Percentiles rank a stretch among this genome's conserved stretches.
Evolutionary conservation across 1,139 yeast genomes (phyloP).

Genomic region (Diutina neorugosa): DNA sequence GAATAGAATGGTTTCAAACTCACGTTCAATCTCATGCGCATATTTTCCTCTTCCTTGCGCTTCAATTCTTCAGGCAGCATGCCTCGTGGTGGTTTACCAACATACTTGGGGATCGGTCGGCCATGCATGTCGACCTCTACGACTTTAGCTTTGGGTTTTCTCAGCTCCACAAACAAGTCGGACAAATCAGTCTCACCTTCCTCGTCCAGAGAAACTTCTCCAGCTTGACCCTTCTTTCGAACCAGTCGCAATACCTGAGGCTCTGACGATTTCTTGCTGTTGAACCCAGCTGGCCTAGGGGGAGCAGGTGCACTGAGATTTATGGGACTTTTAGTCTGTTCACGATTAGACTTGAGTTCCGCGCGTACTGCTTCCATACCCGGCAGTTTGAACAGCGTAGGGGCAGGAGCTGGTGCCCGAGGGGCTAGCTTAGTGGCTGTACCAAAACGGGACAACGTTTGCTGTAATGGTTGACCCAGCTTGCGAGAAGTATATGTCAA

Average conservation of each 20-base stretch:
- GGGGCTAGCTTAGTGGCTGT: constrained; percentile 21
- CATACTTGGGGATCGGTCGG: constrained; percentile 15
- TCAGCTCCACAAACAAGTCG: constrained; percentile 29
- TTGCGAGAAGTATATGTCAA: background rate
- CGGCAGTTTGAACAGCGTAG: constrained; percentile 17
- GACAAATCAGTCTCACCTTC: constrained; percentile 27
- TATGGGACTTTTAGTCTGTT: constrained; percentile 12
- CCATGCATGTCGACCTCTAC: constrained; percentile 29
- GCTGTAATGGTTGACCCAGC: background rate
- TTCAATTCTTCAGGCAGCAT: constrained; percentile 16
- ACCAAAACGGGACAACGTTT: constrained; percentile 1
- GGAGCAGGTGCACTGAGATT: constrained; percentile 44
- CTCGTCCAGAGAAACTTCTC: constrained; percentile 24
- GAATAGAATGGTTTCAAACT: constrained; percentile 67
- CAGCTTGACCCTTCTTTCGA: constrained; percentile 16
- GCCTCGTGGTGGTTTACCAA: background rate
- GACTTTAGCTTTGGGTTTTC: constrained; percentile 21
- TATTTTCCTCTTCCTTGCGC: constrained; percentile 60
- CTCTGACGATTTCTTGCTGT: constrained; percentile 20
- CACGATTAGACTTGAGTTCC: constrained; percentile 16
- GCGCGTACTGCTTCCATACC: constrained; percentile 30
- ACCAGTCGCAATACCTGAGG: constrained; percentile 24
- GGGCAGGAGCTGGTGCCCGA: constrained; percentile 23
- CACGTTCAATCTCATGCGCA: constrained; percentile 72
- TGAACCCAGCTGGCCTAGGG: constrained; percentile 78